Percentiles rank a stretch among this genome's conserved stretches.
Conservation (phyloP, 2,329 filamentous ascomycete species). For the Exophiala sp. region DNA sequence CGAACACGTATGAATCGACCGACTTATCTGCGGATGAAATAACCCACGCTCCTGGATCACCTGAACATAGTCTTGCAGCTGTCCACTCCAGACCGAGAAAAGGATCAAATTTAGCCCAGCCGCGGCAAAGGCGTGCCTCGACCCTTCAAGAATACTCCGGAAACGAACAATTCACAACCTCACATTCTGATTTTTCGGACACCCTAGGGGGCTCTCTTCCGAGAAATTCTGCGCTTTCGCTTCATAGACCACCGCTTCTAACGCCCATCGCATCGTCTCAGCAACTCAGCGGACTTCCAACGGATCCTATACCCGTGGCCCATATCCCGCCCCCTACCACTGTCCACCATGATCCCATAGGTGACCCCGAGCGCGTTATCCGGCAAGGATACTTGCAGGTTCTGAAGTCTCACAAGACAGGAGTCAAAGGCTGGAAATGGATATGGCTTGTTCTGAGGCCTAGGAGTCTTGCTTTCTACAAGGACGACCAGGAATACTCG, state of each 20-base stretch:
- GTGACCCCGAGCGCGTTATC: conserved; percentile 79
- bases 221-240: conserved; percentile 25
- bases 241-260: conserved; percentile 28
- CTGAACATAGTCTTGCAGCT: not conserved
- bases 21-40: conserved; percentile 40
- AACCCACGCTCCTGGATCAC: conserved; percentile 24
- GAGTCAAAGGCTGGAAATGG: conserved; percentile 89
- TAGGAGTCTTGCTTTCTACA: conserved; percentile 81
- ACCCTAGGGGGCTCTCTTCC: conserved; percentile 32
- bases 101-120: conserved; percentile 11
- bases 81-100: conserved; percentile 7
- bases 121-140: conserved; percentile 29
- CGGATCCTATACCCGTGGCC: conserved; percentile 1
- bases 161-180: conserved; percentile 59
- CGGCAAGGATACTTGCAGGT: conserved; percentile 88
- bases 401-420: conserved; percentile 68
- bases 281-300: conserved; percentile 8
- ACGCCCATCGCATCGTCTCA: conserved; percentile 31
- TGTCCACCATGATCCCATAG: conserved; percentile 42
- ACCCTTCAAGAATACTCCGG: conserved; percentile 54
- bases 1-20: conserved; percentile 35
- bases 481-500: conserved; percentile 83
- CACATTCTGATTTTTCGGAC: conserved; percentile 84
- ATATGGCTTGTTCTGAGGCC: conserved; percentile 87
- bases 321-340: conserved; percentile 54